These are phyloP conservation scores for Umbelopsis sp. DNA, from an alignment of 192 early-diverging fungal species.

Conservation along the genomic window DNA sequence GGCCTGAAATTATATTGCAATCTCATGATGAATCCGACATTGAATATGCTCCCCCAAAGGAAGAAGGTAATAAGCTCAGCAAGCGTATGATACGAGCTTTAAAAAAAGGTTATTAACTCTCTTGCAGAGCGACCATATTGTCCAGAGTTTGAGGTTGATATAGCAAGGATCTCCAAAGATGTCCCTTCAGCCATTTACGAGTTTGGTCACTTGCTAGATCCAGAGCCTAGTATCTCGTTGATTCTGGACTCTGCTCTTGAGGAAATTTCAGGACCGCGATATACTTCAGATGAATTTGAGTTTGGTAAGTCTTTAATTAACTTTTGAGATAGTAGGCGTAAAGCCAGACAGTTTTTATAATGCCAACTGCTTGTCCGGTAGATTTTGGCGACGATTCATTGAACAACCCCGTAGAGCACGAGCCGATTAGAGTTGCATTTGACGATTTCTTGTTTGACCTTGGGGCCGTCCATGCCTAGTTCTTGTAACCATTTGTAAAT, in stretches of 20 bases:
- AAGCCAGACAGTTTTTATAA: background rate
- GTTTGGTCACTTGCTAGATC: constrained; percentile 2
- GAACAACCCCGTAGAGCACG: background rate
- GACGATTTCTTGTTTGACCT: constrained; percentile 4
- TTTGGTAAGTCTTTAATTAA: background rate
- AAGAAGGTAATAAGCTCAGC: constrained; percentile 1
- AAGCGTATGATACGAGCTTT: background rate
- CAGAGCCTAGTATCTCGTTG: background rate
- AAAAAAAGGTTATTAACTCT: background rate
- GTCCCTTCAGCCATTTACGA: background rate
- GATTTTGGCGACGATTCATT: background rate
- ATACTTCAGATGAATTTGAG: constrained; percentile 4
- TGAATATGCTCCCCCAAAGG: background rate
- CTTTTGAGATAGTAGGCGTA: background rate
- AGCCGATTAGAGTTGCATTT: background rate
- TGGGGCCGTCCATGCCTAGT: background rate
- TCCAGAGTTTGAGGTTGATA: constrained; percentile 2
- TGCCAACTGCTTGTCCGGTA: background rate
- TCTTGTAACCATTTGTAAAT: background rate
- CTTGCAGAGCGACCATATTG: background rate
- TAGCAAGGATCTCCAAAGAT: background rate
- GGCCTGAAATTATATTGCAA: background rate
- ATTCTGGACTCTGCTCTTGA: background rate
- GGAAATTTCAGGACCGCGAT: background rate
- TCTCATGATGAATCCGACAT: background rate